Base-by-base conservation (phyloP, 768 basidiomycete genomes). In the Psilocybe cubensis region DNA sequence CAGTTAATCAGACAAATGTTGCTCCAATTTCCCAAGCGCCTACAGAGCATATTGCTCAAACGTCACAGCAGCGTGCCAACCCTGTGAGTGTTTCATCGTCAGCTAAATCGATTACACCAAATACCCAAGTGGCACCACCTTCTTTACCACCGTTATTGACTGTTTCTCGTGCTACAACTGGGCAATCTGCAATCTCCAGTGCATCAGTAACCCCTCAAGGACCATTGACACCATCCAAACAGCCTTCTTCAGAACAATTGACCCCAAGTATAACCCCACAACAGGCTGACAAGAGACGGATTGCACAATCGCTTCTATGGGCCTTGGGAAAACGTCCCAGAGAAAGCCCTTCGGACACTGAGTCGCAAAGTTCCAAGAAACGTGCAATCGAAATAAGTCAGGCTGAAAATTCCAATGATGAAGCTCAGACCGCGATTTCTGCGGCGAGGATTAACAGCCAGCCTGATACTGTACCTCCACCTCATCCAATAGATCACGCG, bases 231-330 rank as follows among this genome's bases (percentile, higher is more conserved):
- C 44, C 54, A 18, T 12, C 25, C 7, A 35, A 42, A 24, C 42
- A 40, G 11, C 18, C 45, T 20, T 11, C 41, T 35, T 20, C 25
- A 23, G 17, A 18, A 38, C 24, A 35, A 51, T 4, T 24, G 38
- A n/a, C 9, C 23, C 41, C 51, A 44, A 21, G 52, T 46, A 71
- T 70, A 50, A 71, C 73, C 4, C 79, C 79, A 23, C 58, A 64
- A 29, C 69, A 82, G 25, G 84, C 81, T 5, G 76, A 85, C 64
- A 81, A 74, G 60, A 78, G 70, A 44, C 75, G 74, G 41, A 74
- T 89, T 24, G 86, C 87, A 2, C 77, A 73, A 42, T 85, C 87
- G 66, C 72, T 89, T 43, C 60, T 89, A 20, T 77, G 76, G 42
- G 82, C 84, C 6, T 74, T 88, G 3, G 79, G 80, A 59, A 75